These are phyloP conservation scores for Blastobotrys peoriensis DNA, from an alignment of 805 yeast genomes.

Conservation along the genomic window DNA sequence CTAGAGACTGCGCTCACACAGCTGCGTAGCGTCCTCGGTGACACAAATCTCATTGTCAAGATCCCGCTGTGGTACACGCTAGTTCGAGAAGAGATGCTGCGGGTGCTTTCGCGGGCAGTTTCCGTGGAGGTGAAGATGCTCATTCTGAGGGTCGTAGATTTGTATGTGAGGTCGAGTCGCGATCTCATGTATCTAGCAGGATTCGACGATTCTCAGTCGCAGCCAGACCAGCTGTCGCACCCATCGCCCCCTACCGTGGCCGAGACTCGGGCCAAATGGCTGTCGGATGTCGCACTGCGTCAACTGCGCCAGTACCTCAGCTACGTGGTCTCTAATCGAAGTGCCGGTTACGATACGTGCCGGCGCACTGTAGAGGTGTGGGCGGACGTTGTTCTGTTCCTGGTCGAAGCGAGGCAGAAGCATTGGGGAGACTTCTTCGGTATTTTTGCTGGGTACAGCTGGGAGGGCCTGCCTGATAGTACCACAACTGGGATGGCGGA, in stretches of 20 bases:
- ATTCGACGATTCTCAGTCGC: conserved; percentile 2
- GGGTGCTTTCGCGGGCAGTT: background rate
- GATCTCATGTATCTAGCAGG: background rate
- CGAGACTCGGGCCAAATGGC: background rate
- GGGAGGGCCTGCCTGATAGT: background rate
- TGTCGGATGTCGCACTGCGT: background rate
- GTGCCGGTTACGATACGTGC: background rate
- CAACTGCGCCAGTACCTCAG: background rate
- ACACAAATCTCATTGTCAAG: background rate
- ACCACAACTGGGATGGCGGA: background rate
- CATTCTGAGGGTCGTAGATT: background rate
- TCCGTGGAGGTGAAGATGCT: background rate
- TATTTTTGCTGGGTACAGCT: background rate
- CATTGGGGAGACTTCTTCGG: conserved; percentile 1
- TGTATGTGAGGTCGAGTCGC: background rate
- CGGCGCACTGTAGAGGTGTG: background rate
- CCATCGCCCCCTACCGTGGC: too few relatives aligned
- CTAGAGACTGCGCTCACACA: background rate
- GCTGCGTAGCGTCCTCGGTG: background rate
- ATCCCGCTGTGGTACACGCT: conserved; percentile 1
- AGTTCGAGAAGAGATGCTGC: background rate
- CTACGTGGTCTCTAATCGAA: background rate
- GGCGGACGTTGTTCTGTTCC: background rate
- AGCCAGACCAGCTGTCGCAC: background rate
- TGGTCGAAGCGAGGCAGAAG: background rate